These are phyloP conservation scores for Anethum foeniculum DNA, from an alignment of 140 eudicot genomes.

Conservation along the genomic window DNA sequence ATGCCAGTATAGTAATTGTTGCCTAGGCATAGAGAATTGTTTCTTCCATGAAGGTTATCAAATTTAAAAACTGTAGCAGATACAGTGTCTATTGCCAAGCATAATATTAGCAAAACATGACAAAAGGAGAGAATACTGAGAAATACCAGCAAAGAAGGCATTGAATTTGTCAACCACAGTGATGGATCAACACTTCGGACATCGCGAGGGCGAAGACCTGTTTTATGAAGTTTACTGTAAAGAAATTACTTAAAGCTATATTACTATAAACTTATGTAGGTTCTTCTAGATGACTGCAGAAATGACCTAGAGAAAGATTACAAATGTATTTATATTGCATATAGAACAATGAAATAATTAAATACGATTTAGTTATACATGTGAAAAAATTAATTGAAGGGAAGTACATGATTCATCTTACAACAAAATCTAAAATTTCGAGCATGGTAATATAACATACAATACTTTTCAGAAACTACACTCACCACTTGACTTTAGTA, in stretches of 20 bases:
- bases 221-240: constrained; percentile 10
- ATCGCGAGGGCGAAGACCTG: constrained; percentile 99
- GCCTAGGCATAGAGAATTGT: not conserved
- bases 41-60: not conserved
- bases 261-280: not conserved
- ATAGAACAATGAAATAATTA: not conserved
- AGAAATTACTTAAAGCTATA: constrained; percentile 7
- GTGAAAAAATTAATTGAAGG: not conserved
- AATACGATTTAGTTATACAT: not conserved
- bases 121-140: not conserved
- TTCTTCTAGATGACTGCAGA: not conserved
- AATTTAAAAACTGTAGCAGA: not conserved
- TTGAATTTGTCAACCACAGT: constrained; percentile 87
- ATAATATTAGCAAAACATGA: not conserved
- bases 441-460: not conserved
- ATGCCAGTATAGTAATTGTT: not conserved
- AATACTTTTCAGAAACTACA: constrained; percentile 6
- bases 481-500: constrained; percentile 90
- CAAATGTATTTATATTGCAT: not conserved
- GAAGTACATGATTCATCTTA: constrained; percentile 3
- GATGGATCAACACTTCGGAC: constrained; percentile 97
- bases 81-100: not conserved
- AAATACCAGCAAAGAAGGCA: constrained; percentile 91
- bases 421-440: not conserved
- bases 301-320: not conserved